These are phyloP conservation scores for Protea cynaroides DNA, from an alignment of 164 flowering plant genomes.

Conservation along the genomic window DNA sequence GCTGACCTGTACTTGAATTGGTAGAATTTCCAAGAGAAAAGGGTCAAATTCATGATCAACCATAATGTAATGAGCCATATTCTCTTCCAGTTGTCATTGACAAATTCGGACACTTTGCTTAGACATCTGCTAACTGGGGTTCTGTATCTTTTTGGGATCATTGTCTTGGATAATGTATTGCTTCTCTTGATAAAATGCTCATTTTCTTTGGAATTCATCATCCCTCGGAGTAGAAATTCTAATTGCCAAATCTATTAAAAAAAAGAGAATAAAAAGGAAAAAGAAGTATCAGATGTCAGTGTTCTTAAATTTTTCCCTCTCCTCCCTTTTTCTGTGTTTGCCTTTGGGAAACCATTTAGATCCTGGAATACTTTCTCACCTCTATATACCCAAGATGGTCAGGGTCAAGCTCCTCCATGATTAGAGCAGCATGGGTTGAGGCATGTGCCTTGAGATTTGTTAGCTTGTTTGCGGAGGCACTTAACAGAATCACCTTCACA, in stretches of 20 bases:
- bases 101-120: conserved; percentile 27
- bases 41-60: conserved; percentile 35
- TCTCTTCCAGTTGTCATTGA: conserved; percentile 68
- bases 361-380: conserved; percentile 28
- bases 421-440: conserved; percentile 59
- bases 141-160: conserved; percentile 75
- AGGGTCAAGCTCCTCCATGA: conserved; percentile 98
- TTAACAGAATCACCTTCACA: conserved; percentile 69
- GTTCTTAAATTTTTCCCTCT: no score
- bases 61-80: conserved; percentile 65
- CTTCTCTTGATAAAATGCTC: conserved; percentile 15
- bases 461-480: conserved; percentile 87
- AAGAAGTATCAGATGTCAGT: not conserved
- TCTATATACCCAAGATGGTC: conserved; percentile 83
- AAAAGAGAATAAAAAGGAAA: not conserved
- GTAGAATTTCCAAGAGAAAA: conserved; percentile 56
- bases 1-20: conserved; percentile 22
- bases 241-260: conserved; percentile 83
- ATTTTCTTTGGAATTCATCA: conserved; percentile 41
- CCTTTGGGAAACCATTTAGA: not conserved
- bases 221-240: conserved; percentile 62
- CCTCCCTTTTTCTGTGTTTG: not conserved
- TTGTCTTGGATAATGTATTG: conserved; percentile 54
- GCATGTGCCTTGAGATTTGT: conserved; percentile 72
- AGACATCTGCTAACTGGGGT: conserved; percentile 47